Conservation (phyloP, 495 filamentous ascomycete species). For the Aspergillus heteromorphus region DNA sequence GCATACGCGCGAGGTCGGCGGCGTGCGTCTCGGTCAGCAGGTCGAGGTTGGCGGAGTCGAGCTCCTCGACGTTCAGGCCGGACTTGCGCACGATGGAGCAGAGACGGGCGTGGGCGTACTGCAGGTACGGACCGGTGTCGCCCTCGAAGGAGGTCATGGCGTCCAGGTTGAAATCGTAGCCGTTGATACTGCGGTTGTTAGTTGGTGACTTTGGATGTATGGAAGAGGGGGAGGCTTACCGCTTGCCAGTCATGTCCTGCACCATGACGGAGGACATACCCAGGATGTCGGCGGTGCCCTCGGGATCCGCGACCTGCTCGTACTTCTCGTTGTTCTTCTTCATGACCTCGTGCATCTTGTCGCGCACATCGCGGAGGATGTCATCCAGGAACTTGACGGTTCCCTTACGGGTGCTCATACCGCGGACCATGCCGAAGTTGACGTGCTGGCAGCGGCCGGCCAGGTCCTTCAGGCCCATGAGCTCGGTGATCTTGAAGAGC, state of each 20-base stretch:
- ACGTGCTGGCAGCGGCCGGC: conserved; percentile 61
- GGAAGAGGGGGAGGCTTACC: conserved; percentile 35
- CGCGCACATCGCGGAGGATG: conserved; percentile 57
- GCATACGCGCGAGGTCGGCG: conserved; percentile 51
- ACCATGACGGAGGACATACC: conserved; percentile 69
- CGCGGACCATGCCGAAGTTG: conserved; percentile 68
- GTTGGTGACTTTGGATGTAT: neutral
- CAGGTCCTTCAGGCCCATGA: conserved; percentile 61
- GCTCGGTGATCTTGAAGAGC: conserved; percentile 65
- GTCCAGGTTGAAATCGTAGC: conserved; percentile 63
- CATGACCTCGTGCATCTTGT: conserved; percentile 72
- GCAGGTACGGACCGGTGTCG: conserved; percentile 66
- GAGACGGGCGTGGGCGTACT: conserved; percentile 64
- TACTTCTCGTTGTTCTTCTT: conserved; percentile 59
- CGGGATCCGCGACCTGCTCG: conserved; percentile 57
- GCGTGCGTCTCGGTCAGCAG: conserved; percentile 54
- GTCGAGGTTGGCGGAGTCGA: conserved; percentile 48
- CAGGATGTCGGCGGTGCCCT: conserved; percentile 47
- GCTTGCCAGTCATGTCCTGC: conserved; percentile 66
- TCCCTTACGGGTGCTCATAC: conserved; percentile 65
- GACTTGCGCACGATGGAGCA: conserved; percentile 57
- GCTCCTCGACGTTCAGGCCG: conserved; percentile 34
- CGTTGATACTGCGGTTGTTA: conserved; percentile 48
- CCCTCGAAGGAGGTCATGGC: conserved; percentile 67
- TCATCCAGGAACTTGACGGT: conserved; percentile 68